phyloP scores from a whole-genome alignment of 768 basidiomycete genomes.

The Boletus rubescentipes region DNA sequence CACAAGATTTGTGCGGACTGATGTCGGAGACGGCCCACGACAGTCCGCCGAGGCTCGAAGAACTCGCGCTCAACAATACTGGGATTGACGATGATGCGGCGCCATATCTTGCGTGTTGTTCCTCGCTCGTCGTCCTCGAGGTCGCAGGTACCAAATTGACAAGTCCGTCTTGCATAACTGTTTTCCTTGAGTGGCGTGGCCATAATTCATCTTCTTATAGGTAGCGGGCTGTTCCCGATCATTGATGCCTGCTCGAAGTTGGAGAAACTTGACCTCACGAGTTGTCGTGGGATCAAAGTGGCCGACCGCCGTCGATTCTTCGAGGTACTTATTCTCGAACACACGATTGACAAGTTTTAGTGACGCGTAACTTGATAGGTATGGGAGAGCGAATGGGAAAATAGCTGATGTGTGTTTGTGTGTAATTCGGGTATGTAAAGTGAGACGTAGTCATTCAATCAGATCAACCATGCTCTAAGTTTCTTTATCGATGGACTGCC shows the following conservation, averaged over 20 bases:
- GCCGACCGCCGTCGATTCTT: conserved; percentile 65
- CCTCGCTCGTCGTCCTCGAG: conserved; percentile 45
- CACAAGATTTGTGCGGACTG: conserved; percentile 51
- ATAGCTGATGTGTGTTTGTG: background rate
- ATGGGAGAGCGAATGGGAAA: conserved; percentile 24
- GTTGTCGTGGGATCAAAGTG: conserved; percentile 62
- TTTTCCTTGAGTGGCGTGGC: background rate
- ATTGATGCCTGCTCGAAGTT: conserved; percentile 57
- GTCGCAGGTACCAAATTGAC: conserved; percentile 61
- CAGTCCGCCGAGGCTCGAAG: conserved; percentile 40
- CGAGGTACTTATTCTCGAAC: conserved; percentile 37
- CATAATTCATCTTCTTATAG: no score
- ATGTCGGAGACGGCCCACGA: conserved; percentile 21
- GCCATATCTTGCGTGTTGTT: conserved; percentile 52
- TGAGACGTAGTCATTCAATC: background rate
- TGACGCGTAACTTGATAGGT: conserved; percentile 14
- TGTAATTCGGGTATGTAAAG: no score
- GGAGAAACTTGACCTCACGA: conserved; percentile 58
- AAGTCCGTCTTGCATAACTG: conserved; percentile 37
- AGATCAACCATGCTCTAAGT: background rate
- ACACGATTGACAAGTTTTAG: conserved; percentile 9
- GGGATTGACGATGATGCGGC: conserved; percentile 57
- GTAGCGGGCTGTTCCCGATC: conserved; percentile 51
- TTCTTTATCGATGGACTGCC: no score
- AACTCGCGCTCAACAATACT: conserved; percentile 59